Evolutionary conservation across 2,329 filamentous ascomycete species (phyloP).

Genomic region (Xylariaceae sp.): DNA sequence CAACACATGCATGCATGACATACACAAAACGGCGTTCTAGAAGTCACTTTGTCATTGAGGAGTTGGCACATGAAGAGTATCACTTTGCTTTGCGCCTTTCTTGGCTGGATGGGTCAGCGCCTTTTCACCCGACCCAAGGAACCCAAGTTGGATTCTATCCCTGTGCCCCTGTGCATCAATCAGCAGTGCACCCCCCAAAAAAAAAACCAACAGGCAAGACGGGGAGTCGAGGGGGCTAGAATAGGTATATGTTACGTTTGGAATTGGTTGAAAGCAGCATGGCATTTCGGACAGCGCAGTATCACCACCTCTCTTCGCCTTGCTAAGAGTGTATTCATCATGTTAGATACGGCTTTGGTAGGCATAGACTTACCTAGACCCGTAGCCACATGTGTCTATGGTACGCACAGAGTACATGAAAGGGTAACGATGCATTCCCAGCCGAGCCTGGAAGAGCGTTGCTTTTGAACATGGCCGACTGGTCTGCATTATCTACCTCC

Average conservation of each 20-base stretch:
- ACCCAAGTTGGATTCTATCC: background rate
- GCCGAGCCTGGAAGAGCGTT: no score
- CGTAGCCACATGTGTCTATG: no score
- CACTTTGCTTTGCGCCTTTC: constrained; percentile 7
- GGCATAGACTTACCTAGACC: no score
- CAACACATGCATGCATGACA: constrained; percentile 7
- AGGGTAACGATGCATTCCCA: no score
- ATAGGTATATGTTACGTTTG: background rate
- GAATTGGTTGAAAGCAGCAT: background rate
- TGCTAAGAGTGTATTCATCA: background rate
- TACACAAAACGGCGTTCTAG: constrained; percentile 10
- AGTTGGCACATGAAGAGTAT: constrained; percentile 1
- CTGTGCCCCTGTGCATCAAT: background rate
- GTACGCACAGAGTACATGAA: no score
- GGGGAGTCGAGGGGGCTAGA: background rate
- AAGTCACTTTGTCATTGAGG: constrained; percentile 3
- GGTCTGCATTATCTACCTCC: no score
- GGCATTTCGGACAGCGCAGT: background rate
- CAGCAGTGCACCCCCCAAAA: background rate
- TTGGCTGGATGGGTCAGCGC: background rate
- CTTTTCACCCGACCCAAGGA: background rate
- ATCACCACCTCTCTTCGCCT: background rate
- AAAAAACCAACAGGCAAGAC: background rate
- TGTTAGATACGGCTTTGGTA: no score
- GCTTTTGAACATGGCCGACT: no score